Evolutionary conservation across 2,329 filamentous ascomycete genomes (phyloP).

Genomic region (Cercospora zeae-maydis): DNA sequence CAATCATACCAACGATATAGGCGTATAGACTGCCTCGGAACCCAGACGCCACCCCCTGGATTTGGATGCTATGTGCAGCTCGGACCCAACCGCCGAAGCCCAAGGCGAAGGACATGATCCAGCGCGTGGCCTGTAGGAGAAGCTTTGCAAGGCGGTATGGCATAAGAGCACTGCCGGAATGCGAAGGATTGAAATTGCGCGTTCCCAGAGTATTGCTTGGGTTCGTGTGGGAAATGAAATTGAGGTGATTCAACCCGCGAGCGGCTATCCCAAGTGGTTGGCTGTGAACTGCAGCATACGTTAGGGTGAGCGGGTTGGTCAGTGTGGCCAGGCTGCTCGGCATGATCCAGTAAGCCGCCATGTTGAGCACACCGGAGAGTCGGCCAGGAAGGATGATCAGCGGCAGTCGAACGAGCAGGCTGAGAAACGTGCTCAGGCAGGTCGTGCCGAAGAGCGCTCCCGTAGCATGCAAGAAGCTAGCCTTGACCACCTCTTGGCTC

Average conservation of each 20-base stretch:
- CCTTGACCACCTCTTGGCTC: conserved; percentile 75
- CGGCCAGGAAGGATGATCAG: conserved; percentile 77
- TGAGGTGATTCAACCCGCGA: conserved; percentile 74
- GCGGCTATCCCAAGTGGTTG: conserved; percentile 75
- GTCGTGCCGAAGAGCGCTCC: conserved; percentile 91
- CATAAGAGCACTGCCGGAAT: conserved; percentile 37
- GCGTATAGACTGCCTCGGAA: conserved; percentile 81
- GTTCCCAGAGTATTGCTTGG: conserved; percentile 64
- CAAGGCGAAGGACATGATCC: conserved; percentile 84
- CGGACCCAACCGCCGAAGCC: conserved; percentile 97
- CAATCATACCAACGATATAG: conserved; percentile 88
- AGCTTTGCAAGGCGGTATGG: conserved; percentile 90
- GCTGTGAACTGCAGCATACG: conserved; percentile 90
- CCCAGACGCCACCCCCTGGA: conserved; percentile 52
- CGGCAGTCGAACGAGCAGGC: conserved; percentile 77
- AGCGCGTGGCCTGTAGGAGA: conserved; percentile 82
- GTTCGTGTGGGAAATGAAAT: conserved; percentile 69
- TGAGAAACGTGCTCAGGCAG: conserved; percentile 78
- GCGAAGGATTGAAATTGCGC: conserved; percentile 28
- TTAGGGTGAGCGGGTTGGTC: conserved; percentile 87
- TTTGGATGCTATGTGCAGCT: conserved; percentile 72
- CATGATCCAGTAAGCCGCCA: conserved; percentile 74
- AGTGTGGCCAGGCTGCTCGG: conserved; percentile 81
- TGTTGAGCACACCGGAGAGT: conserved; percentile 63
- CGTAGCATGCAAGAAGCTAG: conserved; percentile 74